phyloP scores from a whole-genome alignment of 805 yeast species.

The Brettanomyces bruxellensis region DNA sequence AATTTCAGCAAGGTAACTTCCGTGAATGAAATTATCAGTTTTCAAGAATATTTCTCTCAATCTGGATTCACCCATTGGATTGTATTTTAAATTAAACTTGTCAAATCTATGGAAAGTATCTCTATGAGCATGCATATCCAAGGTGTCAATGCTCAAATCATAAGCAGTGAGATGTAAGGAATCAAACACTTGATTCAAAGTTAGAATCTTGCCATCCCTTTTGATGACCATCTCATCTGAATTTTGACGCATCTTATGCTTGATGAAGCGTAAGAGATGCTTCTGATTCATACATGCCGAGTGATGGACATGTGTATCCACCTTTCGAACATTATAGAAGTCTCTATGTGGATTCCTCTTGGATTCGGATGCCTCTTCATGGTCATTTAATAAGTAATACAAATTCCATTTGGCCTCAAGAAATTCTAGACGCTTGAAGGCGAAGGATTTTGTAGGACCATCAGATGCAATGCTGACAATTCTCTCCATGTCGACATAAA shows the following conservation, averaged over 20 bases:
- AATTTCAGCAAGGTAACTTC: constrained; percentile 84
- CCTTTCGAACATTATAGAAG: constrained; percentile 92
- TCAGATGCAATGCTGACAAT: constrained; percentile 73
- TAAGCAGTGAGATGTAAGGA: constrained; percentile 88
- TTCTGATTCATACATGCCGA: constrained; percentile 99
- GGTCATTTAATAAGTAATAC: constrained; percentile 80
- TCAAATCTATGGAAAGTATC: constrained; percentile 98
- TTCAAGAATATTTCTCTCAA: constrained; percentile 91
- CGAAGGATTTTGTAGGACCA: constrained; percentile 95
- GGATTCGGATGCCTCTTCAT: constrained; percentile 83
- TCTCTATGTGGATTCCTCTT: constrained; percentile 95
- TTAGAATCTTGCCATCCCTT: constrained; percentile 84
- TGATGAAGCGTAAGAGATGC: constrained; percentile 88
- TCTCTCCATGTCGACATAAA: constrained; percentile 72
- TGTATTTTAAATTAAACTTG: constrained; percentile 92
- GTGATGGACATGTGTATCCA: constrained; percentile 97
- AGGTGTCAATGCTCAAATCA: constrained; percentile 89
- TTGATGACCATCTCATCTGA: constrained; percentile 87
- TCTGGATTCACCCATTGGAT: constrained; percentile 97
- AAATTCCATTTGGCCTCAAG: constrained; percentile 95
- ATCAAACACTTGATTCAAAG: constrained; percentile 83
- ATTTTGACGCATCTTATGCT: constrained; percentile 80
- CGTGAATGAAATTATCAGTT: constrained; percentile 88
- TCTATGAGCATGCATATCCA: constrained; percentile 99
- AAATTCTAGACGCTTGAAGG: constrained; percentile 86